Evolutionary conservation across 129 eudicot genomes (phyloP).

Genomic region (Lonicera japonica): DNA sequence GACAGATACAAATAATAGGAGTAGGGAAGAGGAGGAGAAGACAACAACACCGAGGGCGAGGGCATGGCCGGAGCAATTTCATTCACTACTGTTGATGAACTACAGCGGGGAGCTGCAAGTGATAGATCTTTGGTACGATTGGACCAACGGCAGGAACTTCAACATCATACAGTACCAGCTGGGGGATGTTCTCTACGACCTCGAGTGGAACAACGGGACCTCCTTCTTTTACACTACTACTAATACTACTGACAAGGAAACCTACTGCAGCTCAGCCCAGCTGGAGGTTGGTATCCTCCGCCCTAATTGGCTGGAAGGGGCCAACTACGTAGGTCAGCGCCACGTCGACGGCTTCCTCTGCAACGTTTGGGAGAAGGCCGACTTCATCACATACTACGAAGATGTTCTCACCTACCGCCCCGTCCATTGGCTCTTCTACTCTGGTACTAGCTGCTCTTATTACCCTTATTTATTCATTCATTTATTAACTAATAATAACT

Average conservation of each 20-base stretch:
- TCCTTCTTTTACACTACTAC: slow-evolving; percentile 36
- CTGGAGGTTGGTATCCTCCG: slow-evolving; percentile 65
- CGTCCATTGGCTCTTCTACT: slow-evolving; percentile 75
- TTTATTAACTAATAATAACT: too few species aligned
- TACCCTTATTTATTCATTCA: too few species aligned
- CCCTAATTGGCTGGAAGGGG: slow-evolving; percentile 86
- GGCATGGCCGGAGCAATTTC: slow-evolving; percentile 74
- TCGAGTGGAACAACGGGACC: slow-evolving; percentile 83
- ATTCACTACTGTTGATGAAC: slow-evolving; percentile 57
- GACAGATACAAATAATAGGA: too few species aligned
- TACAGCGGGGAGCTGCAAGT: slow-evolving; percentile 32
- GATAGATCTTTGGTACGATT: slow-evolving; percentile 87
- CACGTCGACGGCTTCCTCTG: slow-evolving; percentile 47
- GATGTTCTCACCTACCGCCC: slow-evolving; percentile 64
- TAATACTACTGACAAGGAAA: slow-evolving; percentile 11
- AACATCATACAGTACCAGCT: slow-evolving; percentile 75
- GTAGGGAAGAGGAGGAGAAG: too few species aligned
- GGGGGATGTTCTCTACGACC: slow-evolving; percentile 47
- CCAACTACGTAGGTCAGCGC: slow-evolving; percentile 57
- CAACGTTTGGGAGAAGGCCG: slow-evolving; percentile 72
- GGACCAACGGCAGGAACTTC: slow-evolving; percentile 85
- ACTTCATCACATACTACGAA: slow-evolving; percentile 74
- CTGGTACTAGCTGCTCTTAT: too few species aligned
- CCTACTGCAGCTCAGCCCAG: slow-evolving; percentile 27
- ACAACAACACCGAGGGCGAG: slow-evolving; percentile 44